Conservation (phyloP, 495 filamentous ascomycete species). For the Penicillium egyptiacum region DNA sequence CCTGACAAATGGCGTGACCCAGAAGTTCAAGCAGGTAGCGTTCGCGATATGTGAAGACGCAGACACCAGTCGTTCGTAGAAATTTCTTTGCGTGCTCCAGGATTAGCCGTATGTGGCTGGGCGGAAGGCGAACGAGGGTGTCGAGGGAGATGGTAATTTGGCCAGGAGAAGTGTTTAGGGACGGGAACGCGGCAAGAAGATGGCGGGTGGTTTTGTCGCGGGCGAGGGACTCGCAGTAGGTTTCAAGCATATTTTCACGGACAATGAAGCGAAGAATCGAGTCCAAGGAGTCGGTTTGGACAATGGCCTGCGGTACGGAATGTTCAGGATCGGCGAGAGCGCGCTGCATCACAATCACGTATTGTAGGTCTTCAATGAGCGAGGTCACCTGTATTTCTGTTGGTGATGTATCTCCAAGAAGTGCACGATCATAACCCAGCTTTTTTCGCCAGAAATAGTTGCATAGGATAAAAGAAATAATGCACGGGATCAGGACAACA, state of each 20-base stretch:
- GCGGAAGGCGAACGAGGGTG: constrained; percentile 16
- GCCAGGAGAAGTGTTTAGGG: constrained; percentile 4
- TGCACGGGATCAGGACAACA: constrained; percentile 48
- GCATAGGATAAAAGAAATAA: constrained; percentile 39
- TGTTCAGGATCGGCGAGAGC: constrained; percentile 17
- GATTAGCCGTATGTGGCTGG: constrained; percentile 13
- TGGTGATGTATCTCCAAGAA: constrained; percentile 18
- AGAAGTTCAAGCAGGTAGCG: constrained; percentile 45
- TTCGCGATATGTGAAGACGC: constrained; percentile 41
- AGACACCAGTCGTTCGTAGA: constrained; percentile 28
- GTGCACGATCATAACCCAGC: constrained; percentile 48
- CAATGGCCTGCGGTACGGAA: constrained; percentile 13
- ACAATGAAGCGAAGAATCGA: constrained; percentile 38
- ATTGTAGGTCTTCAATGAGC: constrained; percentile 33
- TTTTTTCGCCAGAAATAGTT: constrained; percentile 48
- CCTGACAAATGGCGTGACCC: constrained; percentile 40
- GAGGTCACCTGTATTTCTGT: constrained; percentile 21
- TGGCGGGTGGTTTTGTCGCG: constrained; percentile 22
- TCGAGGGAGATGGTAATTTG: constrained; percentile 25
- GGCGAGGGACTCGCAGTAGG: constrained; percentile 37
- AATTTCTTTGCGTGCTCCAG: constrained; percentile 30
- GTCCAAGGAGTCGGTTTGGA: constrained; percentile 28
- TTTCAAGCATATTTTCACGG: constrained; percentile 39
- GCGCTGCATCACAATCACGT: constrained; percentile 29
- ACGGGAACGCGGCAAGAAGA: constrained; percentile 13